phyloP scores from a whole-genome alignment of 306 rosid genomes.

The Prunus davidiana region DNA sequence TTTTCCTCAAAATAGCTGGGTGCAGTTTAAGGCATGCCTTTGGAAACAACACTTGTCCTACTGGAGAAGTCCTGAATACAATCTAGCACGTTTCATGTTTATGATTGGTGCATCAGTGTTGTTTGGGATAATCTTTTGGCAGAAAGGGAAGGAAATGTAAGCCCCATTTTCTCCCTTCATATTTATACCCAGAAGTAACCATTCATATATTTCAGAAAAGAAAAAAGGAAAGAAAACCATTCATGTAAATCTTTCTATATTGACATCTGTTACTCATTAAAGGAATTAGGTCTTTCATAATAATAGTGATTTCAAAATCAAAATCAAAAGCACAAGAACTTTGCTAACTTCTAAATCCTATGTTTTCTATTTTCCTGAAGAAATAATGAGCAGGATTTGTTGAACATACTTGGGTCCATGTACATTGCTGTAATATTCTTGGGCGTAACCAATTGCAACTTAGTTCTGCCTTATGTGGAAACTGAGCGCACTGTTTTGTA shows the following conservation, averaged over 20 bases:
- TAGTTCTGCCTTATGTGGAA: conserved; percentile 59
- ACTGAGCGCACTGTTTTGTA: conserved; percentile 70
- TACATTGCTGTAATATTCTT: conserved; percentile 72
- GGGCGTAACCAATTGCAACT: conserved; percentile 67
- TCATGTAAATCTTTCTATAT: too few species aligned
- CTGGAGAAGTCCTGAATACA: conserved; percentile 87
- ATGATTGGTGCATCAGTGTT: conserved; percentile 55
- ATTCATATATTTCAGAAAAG: neutral
- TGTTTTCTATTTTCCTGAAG: conserved; percentile 31
- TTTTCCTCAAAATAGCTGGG: conserved; percentile 53
- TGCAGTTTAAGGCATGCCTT: conserved; percentile 71
- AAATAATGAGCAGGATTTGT: conserved; percentile 78
- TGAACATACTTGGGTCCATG: conserved; percentile 67
- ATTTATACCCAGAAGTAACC: neutral
- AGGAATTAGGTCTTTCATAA: too few species aligned
- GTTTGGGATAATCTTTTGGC: conserved; percentile 80
- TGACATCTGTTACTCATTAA: too few species aligned
- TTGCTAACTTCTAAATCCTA: neutral
- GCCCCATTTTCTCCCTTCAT: conserved; percentile 17
- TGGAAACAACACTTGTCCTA: conserved; percentile 81
- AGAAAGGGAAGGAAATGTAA: conserved; percentile 71
- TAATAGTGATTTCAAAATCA: neutral
- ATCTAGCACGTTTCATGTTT: conserved; percentile 55
- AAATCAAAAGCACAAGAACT: neutral
- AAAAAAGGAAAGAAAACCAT: too few species aligned